These are phyloP conservation scores for Skeletonema grethae DNA, from an alignment of 108 stramenopile species.

Conservation along the genomic window DNA sequence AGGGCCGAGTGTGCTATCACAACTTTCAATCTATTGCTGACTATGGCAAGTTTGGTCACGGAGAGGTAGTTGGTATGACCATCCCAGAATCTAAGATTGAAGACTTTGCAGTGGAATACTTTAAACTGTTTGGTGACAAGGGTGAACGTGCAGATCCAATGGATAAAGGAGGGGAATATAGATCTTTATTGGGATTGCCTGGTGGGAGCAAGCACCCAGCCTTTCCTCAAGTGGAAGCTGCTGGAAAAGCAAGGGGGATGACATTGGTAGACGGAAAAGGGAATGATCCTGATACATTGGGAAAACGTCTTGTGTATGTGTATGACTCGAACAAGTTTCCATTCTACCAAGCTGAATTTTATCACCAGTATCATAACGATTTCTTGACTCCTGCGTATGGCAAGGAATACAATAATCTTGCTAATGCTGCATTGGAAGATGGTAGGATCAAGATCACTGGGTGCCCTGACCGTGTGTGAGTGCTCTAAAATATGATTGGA, in stretches of 20 bases:
- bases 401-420: slow-evolving; percentile 78
- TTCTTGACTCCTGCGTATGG: slow-evolving; percentile 74
- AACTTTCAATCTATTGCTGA: slow-evolving; percentile 58
- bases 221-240: slow-evolving; percentile 48
- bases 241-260: slow-evolving; percentile 63
- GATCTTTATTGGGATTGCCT: slow-evolving; percentile 70
- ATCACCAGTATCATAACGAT: slow-evolving; percentile 85
- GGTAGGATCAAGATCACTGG: slow-evolving; percentile 75
- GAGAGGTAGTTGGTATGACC: slow-evolving; percentile 50
- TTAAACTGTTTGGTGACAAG: slow-evolving; percentile 16
- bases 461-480: slow-evolving; percentile 81
- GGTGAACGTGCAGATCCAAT: slow-evolving; percentile 72
- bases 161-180: slow-evolving; percentile 89
- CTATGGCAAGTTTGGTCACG: slow-evolving; percentile 61
- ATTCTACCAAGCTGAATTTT: slow-evolving; percentile 69
- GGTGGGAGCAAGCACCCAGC: slow-evolving; percentile 58
- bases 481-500: not conserved
- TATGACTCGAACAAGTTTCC: slow-evolving; percentile 78
- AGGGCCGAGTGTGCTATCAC: slow-evolving; percentile 69
- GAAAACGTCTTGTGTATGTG: slow-evolving; percentile 68
- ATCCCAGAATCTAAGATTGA: slow-evolving; percentile 44
- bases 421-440: slow-evolving; percentile 63
- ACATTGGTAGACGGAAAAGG: slow-evolving; percentile 66
- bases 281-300: slow-evolving; percentile 78
- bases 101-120: slow-evolving; percentile 55